Evolutionary conservation across 345 rosid species (phyloP).

Genomic region (Microthlaspi erraticum): DNA sequence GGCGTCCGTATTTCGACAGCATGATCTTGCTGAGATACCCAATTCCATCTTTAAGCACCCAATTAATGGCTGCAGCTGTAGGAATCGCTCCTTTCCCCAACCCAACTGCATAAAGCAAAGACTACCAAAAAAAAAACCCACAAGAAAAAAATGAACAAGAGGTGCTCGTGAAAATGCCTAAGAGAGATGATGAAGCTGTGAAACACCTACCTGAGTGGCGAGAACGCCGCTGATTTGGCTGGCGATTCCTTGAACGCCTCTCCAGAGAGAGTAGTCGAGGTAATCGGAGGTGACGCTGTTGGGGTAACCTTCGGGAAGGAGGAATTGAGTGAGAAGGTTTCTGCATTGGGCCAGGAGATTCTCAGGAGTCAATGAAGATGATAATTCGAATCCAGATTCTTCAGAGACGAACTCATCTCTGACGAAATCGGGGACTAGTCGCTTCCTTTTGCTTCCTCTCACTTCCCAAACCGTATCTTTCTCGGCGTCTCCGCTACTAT

Average conservation of each 20-base stretch:
- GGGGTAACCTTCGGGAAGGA: slow-evolving; percentile 96
- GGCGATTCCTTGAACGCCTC: slow-evolving; percentile 92
- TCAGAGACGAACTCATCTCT: slow-evolving; percentile 60
- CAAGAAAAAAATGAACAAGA: slow-evolving; percentile 13
- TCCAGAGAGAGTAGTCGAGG: slow-evolving; percentile 91
- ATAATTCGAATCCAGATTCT: slow-evolving; percentile 44
- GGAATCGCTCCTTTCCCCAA: slow-evolving; percentile 98
- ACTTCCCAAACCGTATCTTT: slow-evolving; percentile 70
- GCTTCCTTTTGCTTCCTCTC: slow-evolving; percentile 66
- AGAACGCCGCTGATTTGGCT: slow-evolving; percentile 94
- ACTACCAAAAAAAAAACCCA: slow-evolving; percentile 47
- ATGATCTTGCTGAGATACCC: slow-evolving; percentile 93
- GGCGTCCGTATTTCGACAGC: slow-evolving; percentile 88
- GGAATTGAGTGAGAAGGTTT: slow-evolving; percentile 52
- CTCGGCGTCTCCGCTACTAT: slow-evolving; percentile 34
- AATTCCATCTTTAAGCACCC: slow-evolving; percentile 98
- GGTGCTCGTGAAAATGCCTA: slow-evolving; percentile 30
- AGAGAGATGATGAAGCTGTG: slow-evolving; percentile 17
- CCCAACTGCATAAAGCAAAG: slow-evolving; percentile 96
- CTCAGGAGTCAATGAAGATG: slow-evolving; percentile 44
- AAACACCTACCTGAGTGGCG: slow-evolving; percentile 76
- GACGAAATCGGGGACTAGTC: slow-evolving; percentile 58
- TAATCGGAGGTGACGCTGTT: slow-evolving; percentile 85
- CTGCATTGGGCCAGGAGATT: slow-evolving; percentile 54
- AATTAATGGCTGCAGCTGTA: slow-evolving; percentile 92